A percentile compares a stretch with the other conserved stretches of the same genome.
phyloP scores from a whole-genome alignment of 1,284 basidiomycete species.

The Cerioporus squamosus region DNA sequence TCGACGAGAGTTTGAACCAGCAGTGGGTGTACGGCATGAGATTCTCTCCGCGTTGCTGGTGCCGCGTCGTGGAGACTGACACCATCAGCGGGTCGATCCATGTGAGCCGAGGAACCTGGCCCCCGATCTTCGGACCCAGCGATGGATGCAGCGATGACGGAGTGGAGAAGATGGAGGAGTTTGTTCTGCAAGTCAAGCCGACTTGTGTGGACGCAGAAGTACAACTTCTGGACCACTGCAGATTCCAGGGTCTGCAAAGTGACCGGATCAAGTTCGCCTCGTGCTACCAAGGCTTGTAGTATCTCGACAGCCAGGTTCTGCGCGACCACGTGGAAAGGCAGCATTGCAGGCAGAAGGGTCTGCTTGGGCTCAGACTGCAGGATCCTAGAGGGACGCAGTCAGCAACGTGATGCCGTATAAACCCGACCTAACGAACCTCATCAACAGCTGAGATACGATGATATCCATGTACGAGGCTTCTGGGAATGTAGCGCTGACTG shows the following conservation, averaged over 20 bases:
- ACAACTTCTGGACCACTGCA: constrained; percentile 77
- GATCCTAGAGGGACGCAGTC: constrained; percentile 49
- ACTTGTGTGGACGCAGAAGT: constrained; percentile 68
- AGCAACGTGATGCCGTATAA: background rate
- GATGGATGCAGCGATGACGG: constrained; percentile 68
- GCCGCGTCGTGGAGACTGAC: constrained; percentile 20
- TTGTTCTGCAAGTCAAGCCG: constrained; percentile 90
- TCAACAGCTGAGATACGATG: constrained; percentile 63
- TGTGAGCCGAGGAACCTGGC: constrained; percentile 6
- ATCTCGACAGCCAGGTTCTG: constrained; percentile 83
- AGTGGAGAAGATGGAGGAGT: constrained; percentile 89
- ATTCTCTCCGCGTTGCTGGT: constrained; percentile 25
- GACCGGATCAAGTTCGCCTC: constrained; percentile 72
- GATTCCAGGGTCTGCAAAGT: constrained; percentile 71
- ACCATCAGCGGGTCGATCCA: constrained; percentile 29
- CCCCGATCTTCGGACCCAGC: constrained; percentile 17
- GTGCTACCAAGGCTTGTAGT: constrained; percentile 79
- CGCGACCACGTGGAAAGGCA: constrained; percentile 62
- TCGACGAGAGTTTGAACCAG: constrained; percentile 82
- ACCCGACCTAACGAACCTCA: constrained; percentile 53
- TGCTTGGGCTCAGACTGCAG: constrained; percentile 75
- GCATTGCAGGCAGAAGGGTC: constrained; percentile 53
- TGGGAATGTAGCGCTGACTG: constrained; percentile 55
- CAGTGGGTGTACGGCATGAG: constrained; percentile 65
- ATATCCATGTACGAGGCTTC: constrained; percentile 78